Base-by-base conservation (phyloP, 169 alveolate genomes). In the Cryptosporidium bovis region DNA sequence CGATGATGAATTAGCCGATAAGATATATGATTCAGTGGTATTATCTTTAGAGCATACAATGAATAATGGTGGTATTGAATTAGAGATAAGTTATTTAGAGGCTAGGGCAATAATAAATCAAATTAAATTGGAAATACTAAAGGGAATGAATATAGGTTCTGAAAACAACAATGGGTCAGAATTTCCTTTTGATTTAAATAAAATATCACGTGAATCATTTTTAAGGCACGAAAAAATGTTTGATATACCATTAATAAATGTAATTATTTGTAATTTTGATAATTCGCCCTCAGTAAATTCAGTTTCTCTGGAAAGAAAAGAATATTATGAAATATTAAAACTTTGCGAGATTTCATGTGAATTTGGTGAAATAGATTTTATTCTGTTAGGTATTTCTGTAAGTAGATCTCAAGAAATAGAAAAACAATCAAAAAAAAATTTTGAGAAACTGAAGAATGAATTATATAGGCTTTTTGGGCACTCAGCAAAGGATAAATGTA, bases 231-330 rank as follows among this genome's bases (percentile, higher is more conserved):
- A 55, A n/a, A 40, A 69, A 18, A 7, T 64, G 2, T 69, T 69
- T 50, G 44, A 53, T 4, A 44, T 36, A 12, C 87, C 87, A 13
- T 40, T 77, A 10, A 40, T 77, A n/a, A 77, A 77, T 77, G 40
- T 77, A 27, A n/a, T 77, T 20, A 27, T 77, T 55, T 77, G 87
- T 24, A 60, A 62, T 56, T 77, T 77, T 77, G 87, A 77, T 40
- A n/a, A 53, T 18, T 40, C 48, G 1, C 48, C 48, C 0, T 40
- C 13, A 6, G 64, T 64, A 16, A 33, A 68, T 1, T 18, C 87
- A 2, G 36, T 69, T 10, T 58, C 87, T 33, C 64, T 62, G 0
- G 29, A 40, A 18, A 29, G n/a, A 20, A 44, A 24, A 18, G 13
- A 34, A 77, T 62, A 58, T 27, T 40, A 33, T 1, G 44, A 36